These are phyloP conservation scores for Eucalyptus cladocalyx DNA, from an alignment of 345 rosid species.

Conservation along the genomic window DNA sequence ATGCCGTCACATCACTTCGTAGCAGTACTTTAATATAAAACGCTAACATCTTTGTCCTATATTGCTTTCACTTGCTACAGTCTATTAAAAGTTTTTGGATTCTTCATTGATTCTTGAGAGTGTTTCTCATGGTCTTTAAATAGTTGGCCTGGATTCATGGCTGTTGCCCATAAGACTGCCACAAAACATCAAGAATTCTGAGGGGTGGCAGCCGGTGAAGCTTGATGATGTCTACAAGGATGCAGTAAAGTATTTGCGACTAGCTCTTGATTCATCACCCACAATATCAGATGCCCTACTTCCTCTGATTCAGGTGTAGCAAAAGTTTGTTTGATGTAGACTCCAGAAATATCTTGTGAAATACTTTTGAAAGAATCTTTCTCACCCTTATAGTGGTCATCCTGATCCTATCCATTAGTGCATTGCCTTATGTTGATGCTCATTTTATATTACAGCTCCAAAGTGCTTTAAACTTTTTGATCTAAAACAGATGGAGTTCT, in stretches of 20 bases:
- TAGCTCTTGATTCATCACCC: constrained; percentile 26
- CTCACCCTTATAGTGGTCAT: not conserved
- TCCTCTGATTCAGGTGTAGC: constrained; percentile 68
- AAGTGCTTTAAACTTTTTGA: not conserved
- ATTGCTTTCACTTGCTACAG: not conserved
- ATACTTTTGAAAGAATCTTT: not conserved
- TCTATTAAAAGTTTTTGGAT: not conserved
- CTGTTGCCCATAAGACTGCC: constrained; percentile 57
- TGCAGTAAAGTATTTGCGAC: constrained; percentile 48
- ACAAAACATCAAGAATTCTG: constrained; percentile 20
- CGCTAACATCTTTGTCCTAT: not conserved
- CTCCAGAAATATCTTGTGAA: not conserved
- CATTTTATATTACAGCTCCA: not conserved
- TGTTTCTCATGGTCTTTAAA: not conserved
- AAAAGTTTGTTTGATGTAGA: not conserved
- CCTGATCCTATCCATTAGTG: not conserved
- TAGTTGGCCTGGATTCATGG: constrained; percentile 58
- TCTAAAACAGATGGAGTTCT: not conserved
- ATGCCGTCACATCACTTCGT: not conserved
- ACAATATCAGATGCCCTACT: constrained; percentile 42
- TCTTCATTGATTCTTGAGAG: not conserved
- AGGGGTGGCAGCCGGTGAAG: constrained; percentile 6
- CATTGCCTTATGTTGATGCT: not conserved
- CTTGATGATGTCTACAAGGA: constrained; percentile 24
- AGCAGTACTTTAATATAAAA: not conserved